Conservation (phyloP, 306 rosid genomes). For the Sophora flavescens region DNA sequence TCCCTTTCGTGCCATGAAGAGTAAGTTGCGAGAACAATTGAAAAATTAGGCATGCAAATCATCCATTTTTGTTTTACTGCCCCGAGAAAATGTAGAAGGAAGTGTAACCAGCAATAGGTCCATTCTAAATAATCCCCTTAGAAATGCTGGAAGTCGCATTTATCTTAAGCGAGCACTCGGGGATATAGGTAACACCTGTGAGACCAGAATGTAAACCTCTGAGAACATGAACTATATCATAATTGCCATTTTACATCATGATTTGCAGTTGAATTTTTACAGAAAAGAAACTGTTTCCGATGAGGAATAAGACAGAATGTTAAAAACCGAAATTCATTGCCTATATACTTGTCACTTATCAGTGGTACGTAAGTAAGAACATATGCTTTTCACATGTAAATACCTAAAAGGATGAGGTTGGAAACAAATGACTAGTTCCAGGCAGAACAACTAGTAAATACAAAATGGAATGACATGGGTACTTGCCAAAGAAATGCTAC, state of each 20-base stretch:
- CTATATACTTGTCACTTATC: background rate
- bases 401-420: slow-evolving; percentile 13
- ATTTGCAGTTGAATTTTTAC: slow-evolving; percentile 13
- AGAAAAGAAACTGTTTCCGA: slow-evolving; percentile 20
- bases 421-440: slow-evolving; percentile 25
- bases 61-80: slow-evolving; percentile 36
- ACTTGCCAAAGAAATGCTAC: slow-evolving; percentile 4
- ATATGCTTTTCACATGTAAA: background rate
- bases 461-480: slow-evolving; percentile 23
- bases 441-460: slow-evolving; percentile 5
- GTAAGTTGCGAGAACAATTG: slow-evolving; percentile 33
- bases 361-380: slow-evolving; percentile 8
- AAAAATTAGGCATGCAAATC: slow-evolving; percentile 30
- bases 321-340: background rate
- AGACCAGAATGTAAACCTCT: slow-evolving; percentile 41
- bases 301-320: slow-evolving; percentile 24
- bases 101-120: slow-evolving; percentile 36
- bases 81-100: slow-evolving; percentile 31
- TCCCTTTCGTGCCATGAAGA: slow-evolving; percentile 44
- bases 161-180: slow-evolving; percentile 77
- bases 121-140: slow-evolving; percentile 57
- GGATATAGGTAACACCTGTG: slow-evolving; percentile 81
- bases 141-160: slow-evolving; percentile 83
- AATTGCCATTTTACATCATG: slow-evolving; percentile 41
- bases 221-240: slow-evolving; percentile 32